Percentiles rank a stretch among this genome's conserved stretches.
Conservation (phyloP, 331 rosid species). For the Malus hybrid region DNA sequence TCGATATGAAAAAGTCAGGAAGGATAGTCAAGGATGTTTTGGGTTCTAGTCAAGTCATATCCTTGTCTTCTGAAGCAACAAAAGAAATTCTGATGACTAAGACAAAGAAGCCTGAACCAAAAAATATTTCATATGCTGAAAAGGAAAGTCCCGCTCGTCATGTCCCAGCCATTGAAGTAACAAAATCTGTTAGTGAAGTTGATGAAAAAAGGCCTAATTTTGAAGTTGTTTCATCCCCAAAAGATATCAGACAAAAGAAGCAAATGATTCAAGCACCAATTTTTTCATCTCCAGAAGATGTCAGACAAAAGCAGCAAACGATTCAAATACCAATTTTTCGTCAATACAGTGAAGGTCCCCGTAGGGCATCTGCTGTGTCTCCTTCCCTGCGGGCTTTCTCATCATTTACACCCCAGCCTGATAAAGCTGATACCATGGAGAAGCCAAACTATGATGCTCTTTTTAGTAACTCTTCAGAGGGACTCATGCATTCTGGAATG, state of each 20-base stretch:
- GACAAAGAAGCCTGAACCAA: slow-evolving; percentile 26
- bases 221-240: slow-evolving; percentile 35
- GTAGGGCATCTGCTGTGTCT: slow-evolving; percentile 12
- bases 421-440: slow-evolving; percentile 25
- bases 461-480: slow-evolving; percentile 26
- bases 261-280: slow-evolving; percentile 20
- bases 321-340: slow-evolving; percentile 8
- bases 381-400: slow-evolving; percentile 29
- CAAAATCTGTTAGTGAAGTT: slow-evolving; percentile 21
- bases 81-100: slow-evolving; percentile 25
- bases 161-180: slow-evolving; percentile 28
- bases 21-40: slow-evolving; percentile 50
- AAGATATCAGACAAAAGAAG: slow-evolving; percentile 28
- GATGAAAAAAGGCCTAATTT: slow-evolving; percentile 50
- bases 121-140: slow-evolving; percentile 24
- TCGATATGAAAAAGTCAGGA: slow-evolving; percentile 59
- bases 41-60: slow-evolving; percentile 26
- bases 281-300: not conserved
- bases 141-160: slow-evolving; percentile 24
- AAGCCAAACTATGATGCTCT: slow-evolving; percentile 24
- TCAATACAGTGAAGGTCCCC: slow-evolving; percentile 30
- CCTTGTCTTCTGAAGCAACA: slow-evolving; percentile 28
- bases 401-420: slow-evolving; percentile 30
- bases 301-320: not conserved
- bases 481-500: slow-evolving; percentile 22